Conservation (phyloP, 768 basidiomycete species). For the Daedaleopsis sinensis region DNA sequence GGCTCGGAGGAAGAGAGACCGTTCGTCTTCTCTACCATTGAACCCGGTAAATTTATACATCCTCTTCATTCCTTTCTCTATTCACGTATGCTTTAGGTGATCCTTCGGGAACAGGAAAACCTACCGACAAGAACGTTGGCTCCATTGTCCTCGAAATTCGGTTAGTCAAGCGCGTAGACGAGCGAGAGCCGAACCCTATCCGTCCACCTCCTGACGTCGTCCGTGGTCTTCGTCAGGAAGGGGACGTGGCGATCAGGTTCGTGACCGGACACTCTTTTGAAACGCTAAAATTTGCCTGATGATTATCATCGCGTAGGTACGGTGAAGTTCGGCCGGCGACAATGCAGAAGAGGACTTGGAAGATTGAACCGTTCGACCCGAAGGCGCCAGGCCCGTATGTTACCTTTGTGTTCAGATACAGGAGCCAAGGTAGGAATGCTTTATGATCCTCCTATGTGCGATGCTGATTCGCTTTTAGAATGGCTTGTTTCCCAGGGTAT, state of each 20-base stretch:
- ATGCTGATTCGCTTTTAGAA: constrained; percentile 17
- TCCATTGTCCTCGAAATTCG: constrained; percentile 56
- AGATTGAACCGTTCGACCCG: constrained; percentile 49
- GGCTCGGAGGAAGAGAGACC: constrained; percentile 55
- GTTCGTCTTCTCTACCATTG: constrained; percentile 56
- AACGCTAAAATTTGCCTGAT: neutral
- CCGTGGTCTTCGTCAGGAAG: constrained; percentile 39
- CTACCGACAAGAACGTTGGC: constrained; percentile 46
- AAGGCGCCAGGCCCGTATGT: constrained; percentile 50
- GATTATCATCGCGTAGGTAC: constrained; percentile 39
- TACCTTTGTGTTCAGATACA: constrained; percentile 70
- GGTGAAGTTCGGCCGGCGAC: constrained; percentile 44
- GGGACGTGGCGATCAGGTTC: constrained; percentile 53
- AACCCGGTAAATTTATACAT: constrained; percentile 34
- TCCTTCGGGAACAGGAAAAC: constrained; percentile 2
- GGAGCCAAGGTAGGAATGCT: constrained; percentile 46
- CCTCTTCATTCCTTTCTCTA: neutral
- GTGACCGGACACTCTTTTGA: constrained; percentile 16
- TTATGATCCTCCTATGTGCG: too few species aligned
- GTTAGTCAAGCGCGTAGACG: constrained; percentile 32
- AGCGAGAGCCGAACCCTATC: constrained; percentile 46
- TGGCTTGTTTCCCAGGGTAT: constrained; percentile 30
- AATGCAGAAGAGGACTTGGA: constrained; percentile 58
- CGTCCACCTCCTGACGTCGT: constrained; percentile 40
- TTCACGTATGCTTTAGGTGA: neutral